Evolutionary conservation across 768 basidiomycete genomes (phyloP).

Genomic region (Mrakia gelida): DNA sequence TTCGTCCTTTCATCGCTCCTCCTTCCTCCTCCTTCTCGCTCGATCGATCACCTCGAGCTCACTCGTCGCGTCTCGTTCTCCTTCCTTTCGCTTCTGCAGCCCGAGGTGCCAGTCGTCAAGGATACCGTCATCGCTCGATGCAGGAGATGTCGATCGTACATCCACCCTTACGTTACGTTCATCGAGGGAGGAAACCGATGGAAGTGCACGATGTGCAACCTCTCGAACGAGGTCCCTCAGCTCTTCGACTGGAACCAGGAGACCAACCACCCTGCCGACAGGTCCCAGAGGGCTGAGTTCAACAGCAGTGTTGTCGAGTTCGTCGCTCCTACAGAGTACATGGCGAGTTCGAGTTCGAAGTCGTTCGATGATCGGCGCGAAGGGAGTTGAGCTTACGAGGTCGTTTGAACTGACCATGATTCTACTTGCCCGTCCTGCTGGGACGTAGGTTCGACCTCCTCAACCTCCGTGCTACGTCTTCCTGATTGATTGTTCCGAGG

Average conservation of each 20-base stretch:
- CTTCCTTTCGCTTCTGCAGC: conserved; percentile 47
- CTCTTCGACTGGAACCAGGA: conserved; percentile 97
- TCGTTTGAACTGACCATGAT: too few species aligned
- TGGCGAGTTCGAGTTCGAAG: conserved; percentile 54
- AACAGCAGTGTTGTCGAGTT: conserved; percentile 91
- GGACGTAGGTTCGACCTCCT: conserved; percentile 66
- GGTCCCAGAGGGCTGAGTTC: conserved; percentile 89
- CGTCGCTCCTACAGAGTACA: conserved; percentile 97
- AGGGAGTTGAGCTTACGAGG: too few species aligned
- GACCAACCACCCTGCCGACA: conserved; percentile 87
- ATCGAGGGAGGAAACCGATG: conserved; percentile 98
- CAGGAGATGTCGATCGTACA: conserved; percentile 91
- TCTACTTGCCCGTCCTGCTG: too few species aligned
- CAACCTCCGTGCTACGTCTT: conserved; percentile 96
- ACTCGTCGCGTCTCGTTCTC: neutral
- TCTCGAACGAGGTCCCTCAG: conserved; percentile 97
- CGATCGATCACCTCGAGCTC: neutral
- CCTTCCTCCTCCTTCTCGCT: too few species aligned
- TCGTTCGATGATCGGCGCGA: too few species aligned
- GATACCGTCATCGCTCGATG: conserved; percentile 96
- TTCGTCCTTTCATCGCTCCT: conserved; percentile 39
- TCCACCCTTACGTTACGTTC: conserved; percentile 96
- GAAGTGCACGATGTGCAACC: conserved; percentile 98
- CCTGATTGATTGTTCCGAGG: conserved; percentile 91
- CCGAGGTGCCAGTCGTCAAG: conserved; percentile 76